Conservation (phyloP, 23 red algal species). For the Agarophyton chilense region DNA sequence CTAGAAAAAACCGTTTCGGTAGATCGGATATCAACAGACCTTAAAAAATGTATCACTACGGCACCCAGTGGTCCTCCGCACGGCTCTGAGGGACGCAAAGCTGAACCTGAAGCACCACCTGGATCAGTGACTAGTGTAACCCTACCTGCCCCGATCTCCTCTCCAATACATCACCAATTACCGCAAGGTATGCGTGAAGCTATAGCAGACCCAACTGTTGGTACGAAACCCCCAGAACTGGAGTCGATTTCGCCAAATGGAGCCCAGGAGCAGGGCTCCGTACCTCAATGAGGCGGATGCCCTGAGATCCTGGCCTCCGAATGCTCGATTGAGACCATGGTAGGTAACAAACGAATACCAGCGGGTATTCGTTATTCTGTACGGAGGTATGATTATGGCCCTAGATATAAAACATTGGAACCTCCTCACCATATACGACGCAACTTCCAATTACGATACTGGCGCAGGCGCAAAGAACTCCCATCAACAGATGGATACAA, state of each 20-base stretch:
- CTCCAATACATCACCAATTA: no score
- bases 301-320: no score
- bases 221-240: background rate
- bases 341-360: background rate
- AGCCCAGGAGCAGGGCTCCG: no score
- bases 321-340: no score
- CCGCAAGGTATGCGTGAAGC: no score
- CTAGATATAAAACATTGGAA: background rate
- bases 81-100: background rate
- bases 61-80: background rate
- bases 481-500: background rate
- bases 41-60: background rate
- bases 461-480: no score
- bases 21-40: background rate
- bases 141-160: no score
- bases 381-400: background rate
- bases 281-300: no score
- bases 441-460: background rate
- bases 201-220: background rate
- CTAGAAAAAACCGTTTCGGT: background rate
- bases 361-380: background rate
- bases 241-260: no score
- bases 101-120: no score
- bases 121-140: no score
- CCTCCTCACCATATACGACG: background rate